These are phyloP conservation scores for Solanum acaule DNA, from an alignment of 257 asterid species.

Conservation along the genomic window DNA sequence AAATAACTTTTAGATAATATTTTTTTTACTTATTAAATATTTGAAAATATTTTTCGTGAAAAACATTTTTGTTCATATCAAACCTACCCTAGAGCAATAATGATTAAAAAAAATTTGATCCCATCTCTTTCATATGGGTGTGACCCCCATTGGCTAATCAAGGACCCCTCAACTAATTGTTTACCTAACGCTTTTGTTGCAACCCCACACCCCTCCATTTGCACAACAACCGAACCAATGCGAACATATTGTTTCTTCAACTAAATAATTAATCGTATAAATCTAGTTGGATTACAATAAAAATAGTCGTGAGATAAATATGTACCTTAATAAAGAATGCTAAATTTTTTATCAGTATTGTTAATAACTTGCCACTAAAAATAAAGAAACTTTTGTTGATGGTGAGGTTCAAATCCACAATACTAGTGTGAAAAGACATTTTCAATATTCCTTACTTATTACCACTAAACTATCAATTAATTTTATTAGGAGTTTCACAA, in stretches of 20 bases:
- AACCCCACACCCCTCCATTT: background rate
- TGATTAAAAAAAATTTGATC: slow-evolving; percentile 1
- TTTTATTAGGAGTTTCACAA: background rate
- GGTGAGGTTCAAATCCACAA: background rate
- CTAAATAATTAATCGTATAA: background rate
- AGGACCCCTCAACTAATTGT: background rate
- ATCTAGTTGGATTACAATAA: background rate
- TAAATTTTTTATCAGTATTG: background rate
- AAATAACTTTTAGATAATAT: background rate
- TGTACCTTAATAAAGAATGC: no score
- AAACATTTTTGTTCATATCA: background rate
- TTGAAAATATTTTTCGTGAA: background rate
- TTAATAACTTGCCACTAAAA: background rate
- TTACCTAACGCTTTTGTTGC: slow-evolving; percentile 2
- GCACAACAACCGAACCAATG: background rate
- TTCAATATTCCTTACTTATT: background rate
- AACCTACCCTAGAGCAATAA: background rate
- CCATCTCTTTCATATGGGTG: slow-evolving; percentile 19
- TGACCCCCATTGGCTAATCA: slow-evolving; percentile 7
- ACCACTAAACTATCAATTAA: background rate
- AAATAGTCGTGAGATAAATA: background rate
- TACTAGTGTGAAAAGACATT: background rate
- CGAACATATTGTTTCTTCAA: background rate
- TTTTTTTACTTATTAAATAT: background rate
- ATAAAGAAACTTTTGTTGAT: background rate